Evolutionary conservation across 495 filamentous ascomycete genomes (phyloP).

Genomic region (Xanthoparmelia taractica): DNA sequence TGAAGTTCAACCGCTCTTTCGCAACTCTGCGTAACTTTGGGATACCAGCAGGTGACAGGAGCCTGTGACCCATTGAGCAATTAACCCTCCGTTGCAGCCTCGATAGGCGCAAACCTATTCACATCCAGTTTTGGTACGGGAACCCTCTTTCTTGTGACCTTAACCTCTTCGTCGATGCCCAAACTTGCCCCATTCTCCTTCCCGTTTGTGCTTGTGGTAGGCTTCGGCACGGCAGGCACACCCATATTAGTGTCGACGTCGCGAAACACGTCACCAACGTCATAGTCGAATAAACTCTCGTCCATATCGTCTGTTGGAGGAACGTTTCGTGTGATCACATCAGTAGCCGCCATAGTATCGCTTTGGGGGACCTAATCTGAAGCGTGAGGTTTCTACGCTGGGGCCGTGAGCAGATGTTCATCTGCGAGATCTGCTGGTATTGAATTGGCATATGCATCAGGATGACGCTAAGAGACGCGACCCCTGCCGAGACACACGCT

Average conservation of each 20-base stretch:
- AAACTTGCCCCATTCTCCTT: constrained; percentile 38
- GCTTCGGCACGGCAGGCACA: constrained; percentile 28
- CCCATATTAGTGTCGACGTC: constrained; percentile 34
- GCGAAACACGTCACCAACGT: constrained; percentile 47
- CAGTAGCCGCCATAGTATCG: constrained; percentile 19
- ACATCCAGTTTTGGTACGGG: constrained; percentile 85
- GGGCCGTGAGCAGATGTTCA: not conserved
- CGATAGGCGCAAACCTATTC: constrained; percentile 44
- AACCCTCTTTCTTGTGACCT: constrained; percentile 63
- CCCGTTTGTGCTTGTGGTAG: constrained; percentile 32
- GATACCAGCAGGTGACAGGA: constrained; percentile 74
- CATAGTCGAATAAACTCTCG: constrained; percentile 62
- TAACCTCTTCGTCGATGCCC: constrained; percentile 82
- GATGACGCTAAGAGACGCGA: not conserved
- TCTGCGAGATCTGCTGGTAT: not conserved
- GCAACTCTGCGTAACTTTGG: constrained; percentile 69
- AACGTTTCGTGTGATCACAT: constrained; percentile 19
- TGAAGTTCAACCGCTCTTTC: constrained; percentile 65
- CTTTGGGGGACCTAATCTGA: not conserved
- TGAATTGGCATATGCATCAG: too few species aligned
- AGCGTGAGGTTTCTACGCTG: not conserved
- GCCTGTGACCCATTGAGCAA: constrained; percentile 35
- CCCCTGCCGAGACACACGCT: not conserved
- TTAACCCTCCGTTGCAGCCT: not conserved
- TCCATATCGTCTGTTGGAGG: constrained; percentile 38